Conservation (phyloP, 2,329 filamentous ascomycete genomes). For the Cladophialophora exuberans region DNA sequence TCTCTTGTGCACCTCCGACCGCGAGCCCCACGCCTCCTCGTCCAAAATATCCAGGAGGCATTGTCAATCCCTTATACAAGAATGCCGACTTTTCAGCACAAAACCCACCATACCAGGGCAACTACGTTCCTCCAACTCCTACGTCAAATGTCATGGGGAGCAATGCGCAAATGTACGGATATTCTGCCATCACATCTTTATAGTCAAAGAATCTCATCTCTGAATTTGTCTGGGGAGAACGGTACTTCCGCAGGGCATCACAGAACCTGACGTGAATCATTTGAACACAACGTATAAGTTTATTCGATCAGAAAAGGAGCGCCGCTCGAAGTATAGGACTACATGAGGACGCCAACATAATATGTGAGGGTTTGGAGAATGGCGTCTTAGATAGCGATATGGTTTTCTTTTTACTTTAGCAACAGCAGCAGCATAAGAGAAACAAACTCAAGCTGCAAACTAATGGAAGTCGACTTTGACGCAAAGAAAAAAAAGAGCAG, state of each 20-base stretch:
- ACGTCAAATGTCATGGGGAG: conserved; percentile 26
- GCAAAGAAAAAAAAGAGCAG: too few relatives aligned
- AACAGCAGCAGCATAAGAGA: too few relatives aligned
- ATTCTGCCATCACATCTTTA: conserved; percentile 22
- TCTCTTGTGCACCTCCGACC: conserved; percentile 17
- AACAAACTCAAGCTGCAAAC: too few relatives aligned
- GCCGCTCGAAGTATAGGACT: too few relatives aligned
- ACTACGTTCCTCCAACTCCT: conserved; percentile 69
- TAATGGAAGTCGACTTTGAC: too few relatives aligned
- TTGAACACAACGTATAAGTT: too few relatives aligned
- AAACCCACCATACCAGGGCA: conserved; percentile 79
- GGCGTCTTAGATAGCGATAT: too few relatives aligned
- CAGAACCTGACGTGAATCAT: conserved; percentile 1
- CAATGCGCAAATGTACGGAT: conserved; percentile 31
- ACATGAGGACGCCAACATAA: too few relatives aligned
- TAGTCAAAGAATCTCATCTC: neutral
- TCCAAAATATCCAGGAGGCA: conserved; percentile 46
- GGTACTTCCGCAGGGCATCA: neutral
- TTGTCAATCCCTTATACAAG: conserved; percentile 71
- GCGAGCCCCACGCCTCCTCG: conserved; percentile 36
- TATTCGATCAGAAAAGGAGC: too few relatives aligned
- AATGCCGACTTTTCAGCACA: conserved; percentile 75
- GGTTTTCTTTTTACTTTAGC: too few relatives aligned
- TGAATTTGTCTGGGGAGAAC: too few relatives aligned
- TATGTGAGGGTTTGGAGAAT: too few relatives aligned